Base-by-base conservation (phyloP, 2,329 filamentous ascomycete species). In the Talaromyces albobiverticillius region DNA sequence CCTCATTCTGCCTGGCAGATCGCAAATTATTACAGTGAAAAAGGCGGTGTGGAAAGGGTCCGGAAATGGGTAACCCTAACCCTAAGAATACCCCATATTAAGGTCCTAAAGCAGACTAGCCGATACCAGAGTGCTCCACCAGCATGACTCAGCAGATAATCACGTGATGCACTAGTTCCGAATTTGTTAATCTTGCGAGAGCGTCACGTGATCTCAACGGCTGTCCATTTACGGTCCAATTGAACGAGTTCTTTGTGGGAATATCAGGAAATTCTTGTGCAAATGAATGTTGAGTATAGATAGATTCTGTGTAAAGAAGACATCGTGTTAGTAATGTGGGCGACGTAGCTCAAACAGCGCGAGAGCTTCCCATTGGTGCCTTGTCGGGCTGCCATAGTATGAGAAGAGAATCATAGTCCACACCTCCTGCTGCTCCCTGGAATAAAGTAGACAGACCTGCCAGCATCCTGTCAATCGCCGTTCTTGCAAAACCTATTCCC, bases 351-450 rank as follows among this genome's bases (percentile, higher is more conserved):
- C 32, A 10, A 9, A 20, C 36, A n/a, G n/a, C 9, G 16, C 36
- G n/a, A 16, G 38, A n/a, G 47, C 47, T 42, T 51, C 36, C 32
- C 47, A 51, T 51, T 51, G 47, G 47, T 22, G 26, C 36, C 25
- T 22, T 40, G 34, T 49, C 46, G 34, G 46, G 46, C 46, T 49
- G 46, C 46, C 25, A 40, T 41, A 40, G 46, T 49, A 29, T n/a
- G n/a, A n/a, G n/a, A n/a, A n/a, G n/a, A n/a, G n/a, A n/a, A n/a
- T n/a, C n/a, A n/a, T n/a, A n/a, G n/a, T n/a, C n/a, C 34, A 16
- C 31, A 34, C 14, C 47, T 50, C 47, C 25, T 29, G n/a, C 47
- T 29, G 47, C 16, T 29, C 29, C 40, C 36, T 25, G 47, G 14
- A 22, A 13, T 20, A 7, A 9, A 11, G 20, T 20, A 41, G n/a